Evolutionary conservation across 2,329 filamentous ascomycete genomes (phyloP), one percentile per base, ranked within the genome.

Genomic region (Aspergillus pseudonomiae): DNA sequence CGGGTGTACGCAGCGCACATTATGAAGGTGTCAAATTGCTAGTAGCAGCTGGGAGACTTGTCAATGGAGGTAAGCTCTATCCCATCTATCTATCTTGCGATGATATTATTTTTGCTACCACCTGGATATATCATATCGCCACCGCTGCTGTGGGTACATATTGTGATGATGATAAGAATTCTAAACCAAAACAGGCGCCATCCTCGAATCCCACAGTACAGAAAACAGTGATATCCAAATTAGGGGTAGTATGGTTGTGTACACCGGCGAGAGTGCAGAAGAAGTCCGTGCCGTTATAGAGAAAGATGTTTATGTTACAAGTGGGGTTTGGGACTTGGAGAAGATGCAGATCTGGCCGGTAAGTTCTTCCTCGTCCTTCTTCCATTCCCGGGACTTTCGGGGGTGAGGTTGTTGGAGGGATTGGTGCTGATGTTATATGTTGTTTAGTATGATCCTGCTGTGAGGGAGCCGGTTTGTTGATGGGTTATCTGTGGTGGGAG

Each of bases 301-400:
- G 3, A 63, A 64, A 6, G 67, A 71, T 26, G 54, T 68, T 3
- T 67, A 71, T 12, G 61, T 68, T 1, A 67, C 55, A 3, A 68
- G 62, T 46, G 69, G 68, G 4, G 66, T 70, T 1, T 70, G 68
- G 69, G 67, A 71, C 43, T 19, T 70, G 52, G 63, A 65, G 6
- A 70, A 63, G 28, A 56, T 60, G 2, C 62, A 66, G 34, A 65
- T 70, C 5, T 61, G 64, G 34, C 66, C 69, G 9, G 66, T 67
- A 54, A 28, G 21, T 30, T 6, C 14, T 19, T 46, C 9, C 41
- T 11, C 41, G 1, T 10, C 2, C 19, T 2, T 6, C n/a, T 4
- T 6, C 5, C 7, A 11, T 10, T 16, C 39, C 16, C 7, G 16
- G 19, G 16, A 41, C 39, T 4, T 19, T 46, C 7, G 3, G 45